Evolutionary conservation across 2,329 filamentous ascomycete species (phyloP), one percentile per base, ranked within the genome.

Genomic region (Epichloe amarillans): DNA sequence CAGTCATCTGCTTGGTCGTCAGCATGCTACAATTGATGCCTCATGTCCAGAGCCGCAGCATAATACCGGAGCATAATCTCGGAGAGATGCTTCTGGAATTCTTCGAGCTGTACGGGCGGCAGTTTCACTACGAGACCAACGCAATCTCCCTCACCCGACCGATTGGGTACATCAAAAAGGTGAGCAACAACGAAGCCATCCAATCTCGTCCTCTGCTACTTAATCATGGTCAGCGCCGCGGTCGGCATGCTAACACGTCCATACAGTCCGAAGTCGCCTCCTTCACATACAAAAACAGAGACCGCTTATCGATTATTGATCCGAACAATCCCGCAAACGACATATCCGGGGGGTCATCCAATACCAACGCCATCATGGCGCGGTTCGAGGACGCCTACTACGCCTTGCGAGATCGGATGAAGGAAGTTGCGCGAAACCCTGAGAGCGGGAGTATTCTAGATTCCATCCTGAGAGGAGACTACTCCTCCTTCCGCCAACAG

Each of bases 1-100:
- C 89, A 1, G 85, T 95, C 56, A 96, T 91, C 51, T 98, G 93
- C 70, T 74, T 98, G 55, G 87, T 96, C 5, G 87, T 93, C 52
- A 93, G 86, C 71, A 82, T 95, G 66, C 70, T 97, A 45, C 86
- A 95, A 63, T 74, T 87, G 56, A 80, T 89, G 72, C 87, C 88
- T 10, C 76, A 83, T 54, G 72, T 83, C 1, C 80, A 86, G 58
- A 80, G 76, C 54, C 68, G 75, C 26, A 76, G 72, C 52, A 70
- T 85, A 60, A 62, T 75, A 4, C 72, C 77, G 1, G 73, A 81
- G 38, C 75, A 83, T 46, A 82, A 94, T 57, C 76, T 95, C 1
- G 90, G 89, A 12, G 79, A 89, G 57, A 72, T 94, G 49, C 73
- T 98, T 10, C 78, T 97, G 66, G 81, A 89, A 54, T 97, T 98